These are phyloP conservation scores for Cylindrotheca closterium DNA, from an alignment of 108 stramenopile species.

Conservation along the genomic window DNA sequence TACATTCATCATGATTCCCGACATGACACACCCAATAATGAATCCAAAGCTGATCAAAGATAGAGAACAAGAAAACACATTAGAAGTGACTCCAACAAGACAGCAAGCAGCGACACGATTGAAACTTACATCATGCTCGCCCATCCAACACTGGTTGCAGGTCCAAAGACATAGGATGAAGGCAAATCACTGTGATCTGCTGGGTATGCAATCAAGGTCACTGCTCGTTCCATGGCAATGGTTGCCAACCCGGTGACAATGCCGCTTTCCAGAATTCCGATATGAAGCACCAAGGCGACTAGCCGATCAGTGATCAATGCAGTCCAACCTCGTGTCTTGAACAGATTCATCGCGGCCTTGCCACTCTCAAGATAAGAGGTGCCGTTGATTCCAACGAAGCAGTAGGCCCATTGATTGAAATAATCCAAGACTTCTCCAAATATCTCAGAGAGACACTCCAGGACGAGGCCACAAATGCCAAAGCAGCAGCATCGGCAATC, in stretches of 20 bases:
- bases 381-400: slow-evolving; percentile 79
- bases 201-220: not conserved
- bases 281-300: slow-evolving; percentile 31
- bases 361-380: slow-evolving; percentile 72
- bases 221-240: not conserved
- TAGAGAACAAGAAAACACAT: slow-evolving; percentile 2
- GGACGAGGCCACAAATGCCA: slow-evolving; percentile 28
- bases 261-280: not conserved
- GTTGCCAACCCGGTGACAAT: not conserved
- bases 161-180: slow-evolving; percentile 2
- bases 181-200: not conserved
- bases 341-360: slow-evolving; percentile 61
- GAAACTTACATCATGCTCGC: slow-evolving; percentile 10
- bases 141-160: not conserved
- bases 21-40: slow-evolving; percentile 55
- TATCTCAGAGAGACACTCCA: slow-evolving; percentile 38
- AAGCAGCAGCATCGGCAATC: slow-evolving; percentile 13
- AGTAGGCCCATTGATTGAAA: slow-evolving; percentile 73
- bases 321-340: slow-evolving; percentile 75
- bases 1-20: slow-evolving; percentile 60
- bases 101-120: slow-evolving; percentile 1
- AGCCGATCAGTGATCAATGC: slow-evolving; percentile 71
- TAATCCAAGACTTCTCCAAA: slow-evolving; percentile 63
- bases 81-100: not conserved
- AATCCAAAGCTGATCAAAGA: slow-evolving; percentile 44